Base-by-base conservation (phyloP, 345 rosid genomes). In the Litchi chinensis region DNA sequence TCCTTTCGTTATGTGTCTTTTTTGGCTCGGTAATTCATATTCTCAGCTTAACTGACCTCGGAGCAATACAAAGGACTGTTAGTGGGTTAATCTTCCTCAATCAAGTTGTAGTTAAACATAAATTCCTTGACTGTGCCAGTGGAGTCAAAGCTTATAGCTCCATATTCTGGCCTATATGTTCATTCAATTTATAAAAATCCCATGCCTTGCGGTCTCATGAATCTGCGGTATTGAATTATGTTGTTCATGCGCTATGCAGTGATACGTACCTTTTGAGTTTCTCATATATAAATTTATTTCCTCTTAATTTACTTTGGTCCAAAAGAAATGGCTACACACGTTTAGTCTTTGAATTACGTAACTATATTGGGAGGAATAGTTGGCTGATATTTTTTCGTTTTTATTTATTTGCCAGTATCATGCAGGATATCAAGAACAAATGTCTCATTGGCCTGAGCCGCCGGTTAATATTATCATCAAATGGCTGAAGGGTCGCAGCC, bases 361-460 rank as follows among this genome's bases (percentile, higher is more conserved):
- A 50, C 68, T 54, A 3, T 64, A 32, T 72, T 19, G 48, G 72
- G 81, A 81, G 70, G 12, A 44, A 63, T 11, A 32, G 76, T 8
- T 16, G 13, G 5, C 0, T n/a, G 24, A 65, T 83, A 7, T 46
- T 8, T 59, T 59, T 81, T 71, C 11, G 57, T 26, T 71, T 77
- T 85, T 80, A 59, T 83, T 78, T 75, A 79, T 73, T 54, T 84
- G 67, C n/a, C 86, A 96, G 99, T 96, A 94, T 89, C 99, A 96
- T 84, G 70, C 95, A 75, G 97, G 99, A 70, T 96, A 96, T 85
- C 95, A 93, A 77, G 92, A 95, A 77, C 98, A 96, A 86, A 96
- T 96, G 99, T 85, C 89, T 11, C 93, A 85, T 79, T 96, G 99
- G 99, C 98, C 99, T 32, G 97, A 92, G 85, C 91, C 79, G 79